phyloP scores from a whole-genome alignment of 169 alveolate genomes.

The Plasmodium knowlesi region DNA sequence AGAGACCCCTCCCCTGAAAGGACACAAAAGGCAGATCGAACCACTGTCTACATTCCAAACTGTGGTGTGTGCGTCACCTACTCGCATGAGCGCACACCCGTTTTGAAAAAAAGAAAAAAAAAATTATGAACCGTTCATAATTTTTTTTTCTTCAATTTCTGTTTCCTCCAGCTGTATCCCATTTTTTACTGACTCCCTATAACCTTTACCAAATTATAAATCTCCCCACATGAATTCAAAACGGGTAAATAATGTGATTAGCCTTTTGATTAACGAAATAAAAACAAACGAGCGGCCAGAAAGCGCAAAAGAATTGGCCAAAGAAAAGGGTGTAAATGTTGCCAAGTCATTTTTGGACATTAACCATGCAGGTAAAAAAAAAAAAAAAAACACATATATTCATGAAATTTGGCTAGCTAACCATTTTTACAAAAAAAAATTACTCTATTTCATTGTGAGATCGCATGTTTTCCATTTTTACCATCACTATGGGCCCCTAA shows the following conservation, averaged over 20 bases:
- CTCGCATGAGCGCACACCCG: not conserved
- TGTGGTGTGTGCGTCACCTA: not conserved
- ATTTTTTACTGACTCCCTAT: not conserved
- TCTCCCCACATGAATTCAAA: conserved; percentile 46
- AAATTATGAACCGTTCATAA: conserved; percentile 6
- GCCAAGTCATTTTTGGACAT: conserved; percentile 72
- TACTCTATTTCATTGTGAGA: not conserved
- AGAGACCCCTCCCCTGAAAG: not conserved
- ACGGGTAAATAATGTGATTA: conserved; percentile 53
- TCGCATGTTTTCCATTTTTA: not conserved
- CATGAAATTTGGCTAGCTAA: not conserved
- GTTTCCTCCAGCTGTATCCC: not conserved
- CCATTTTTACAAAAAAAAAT: not conserved
- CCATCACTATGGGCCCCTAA: not conserved
- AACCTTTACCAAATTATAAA: not conserved
- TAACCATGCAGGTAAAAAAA: conserved; percentile 57
- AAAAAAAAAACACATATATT: not conserved
- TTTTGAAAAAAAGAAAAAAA: conserved; percentile 3
- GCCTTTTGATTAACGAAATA: conserved; percentile 70
- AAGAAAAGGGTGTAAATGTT: conserved; percentile 52
- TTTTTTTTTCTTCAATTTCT: not conserved
- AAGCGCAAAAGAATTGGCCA: conserved; percentile 25
- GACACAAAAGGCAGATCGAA: not conserved
- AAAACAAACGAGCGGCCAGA: conserved; percentile 49
- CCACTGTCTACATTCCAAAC: not conserved